Evolutionary conservation across 352 stramenopile genomes (phyloP).

Genomic region (Globisporangium ultimum): DNA sequence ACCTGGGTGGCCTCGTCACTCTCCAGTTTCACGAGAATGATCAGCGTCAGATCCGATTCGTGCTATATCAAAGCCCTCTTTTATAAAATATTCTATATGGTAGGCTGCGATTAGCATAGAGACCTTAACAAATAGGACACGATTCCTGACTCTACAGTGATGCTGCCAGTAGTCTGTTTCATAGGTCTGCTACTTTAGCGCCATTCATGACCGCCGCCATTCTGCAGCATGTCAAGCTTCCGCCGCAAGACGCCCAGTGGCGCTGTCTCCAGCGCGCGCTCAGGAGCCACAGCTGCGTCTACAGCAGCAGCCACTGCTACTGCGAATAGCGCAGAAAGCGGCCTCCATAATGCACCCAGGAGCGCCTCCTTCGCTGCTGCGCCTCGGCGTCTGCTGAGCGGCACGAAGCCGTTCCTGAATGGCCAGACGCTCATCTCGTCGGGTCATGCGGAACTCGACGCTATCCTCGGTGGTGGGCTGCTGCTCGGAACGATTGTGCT

Average conservation of each 20-base stretch:
- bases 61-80: constrained; percentile 31
- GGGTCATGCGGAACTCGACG: constrained; percentile 49
- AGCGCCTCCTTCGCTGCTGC: neutral
- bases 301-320: neutral
- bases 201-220: too few species aligned
- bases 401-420: constrained; percentile 69
- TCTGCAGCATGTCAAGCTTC: constrained; percentile 40
- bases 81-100: too few species aligned
- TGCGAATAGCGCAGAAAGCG: neutral
- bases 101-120: too few species aligned
- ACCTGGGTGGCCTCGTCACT: constrained; percentile 5
- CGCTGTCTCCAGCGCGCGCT: too few species aligned
- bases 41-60: constrained; percentile 45
- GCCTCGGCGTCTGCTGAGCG: constrained; percentile 16
- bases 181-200: too few species aligned
- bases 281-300: neutral
- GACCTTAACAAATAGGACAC: too few species aligned
- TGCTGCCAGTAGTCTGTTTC: too few species aligned
- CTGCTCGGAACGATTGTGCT: constrained; percentile 48
- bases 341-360: neutral
- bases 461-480: constrained; percentile 49
- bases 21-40: constrained; percentile 33
- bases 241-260: constrained; percentile 24
- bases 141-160: too few species aligned
- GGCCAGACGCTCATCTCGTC: constrained; percentile 56